Evolutionary conservation across 495 filamentous ascomycete species (phyloP).

Genomic region (Collariella sp.): DNA sequence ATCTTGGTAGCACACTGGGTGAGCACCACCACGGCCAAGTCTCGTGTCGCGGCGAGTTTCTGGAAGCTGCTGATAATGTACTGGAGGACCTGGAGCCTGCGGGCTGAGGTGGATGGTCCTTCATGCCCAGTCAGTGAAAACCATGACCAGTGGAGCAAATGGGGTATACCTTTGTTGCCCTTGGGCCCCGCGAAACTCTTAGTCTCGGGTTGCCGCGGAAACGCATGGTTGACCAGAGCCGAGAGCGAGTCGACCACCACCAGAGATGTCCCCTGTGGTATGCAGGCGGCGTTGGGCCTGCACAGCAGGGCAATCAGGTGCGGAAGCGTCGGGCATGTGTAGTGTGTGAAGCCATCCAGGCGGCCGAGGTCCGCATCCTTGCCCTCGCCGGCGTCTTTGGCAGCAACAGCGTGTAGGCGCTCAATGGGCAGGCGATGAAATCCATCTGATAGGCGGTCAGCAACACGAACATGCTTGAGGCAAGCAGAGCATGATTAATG

Average conservation of each 20-base stretch:
- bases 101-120: slow-evolving; percentile 30
- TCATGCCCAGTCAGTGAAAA: slow-evolving; percentile 8
- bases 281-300: slow-evolving; percentile 50
- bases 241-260: slow-evolving; percentile 74
- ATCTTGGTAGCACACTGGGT: slow-evolving; percentile 67
- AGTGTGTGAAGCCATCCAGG: slow-evolving; percentile 22
- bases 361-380: background rate
- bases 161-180: slow-evolving; percentile 19
- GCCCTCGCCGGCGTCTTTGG: background rate
- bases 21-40: slow-evolving; percentile 59
- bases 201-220: slow-evolving; percentile 40
- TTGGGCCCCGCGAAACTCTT: slow-evolving; percentile 16
- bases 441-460: slow-evolving; percentile 23
- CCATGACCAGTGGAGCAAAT: background rate
- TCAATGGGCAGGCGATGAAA: slow-evolving; percentile 26
- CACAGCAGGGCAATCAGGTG: slow-evolving; percentile 69
- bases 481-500: slow-evolving; percentile 6
- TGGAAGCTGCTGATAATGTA: slow-evolving; percentile 44
- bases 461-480: background rate
- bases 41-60: slow-evolving; percentile 58
- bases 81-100: slow-evolving; percentile 38
- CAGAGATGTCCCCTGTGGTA: slow-evolving; percentile 51
- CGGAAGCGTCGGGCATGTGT: slow-evolving; percentile 49
- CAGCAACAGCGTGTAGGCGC: slow-evolving; percentile 18
- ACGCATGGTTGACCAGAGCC: slow-evolving; percentile 62